Percentiles rank a stretch among this genome's conserved stretches.
These are phyloP conservation scores for Tolypocladium guangdongense DNA, from an alignment of 2,329 filamentous ascomycete species.

Conservation along the genomic window DNA sequence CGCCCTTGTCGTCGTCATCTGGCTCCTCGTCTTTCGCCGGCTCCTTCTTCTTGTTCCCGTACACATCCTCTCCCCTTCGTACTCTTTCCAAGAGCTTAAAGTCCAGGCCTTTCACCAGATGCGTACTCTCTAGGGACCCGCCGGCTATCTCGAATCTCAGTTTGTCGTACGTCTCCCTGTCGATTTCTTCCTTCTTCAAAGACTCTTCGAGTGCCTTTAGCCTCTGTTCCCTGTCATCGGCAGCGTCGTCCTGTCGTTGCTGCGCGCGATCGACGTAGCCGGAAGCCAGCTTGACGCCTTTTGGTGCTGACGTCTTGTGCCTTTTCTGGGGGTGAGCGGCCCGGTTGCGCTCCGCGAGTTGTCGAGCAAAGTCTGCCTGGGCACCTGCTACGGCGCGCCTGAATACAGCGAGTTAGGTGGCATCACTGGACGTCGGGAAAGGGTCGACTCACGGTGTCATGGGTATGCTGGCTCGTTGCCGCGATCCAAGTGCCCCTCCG, in stretches of 20 bases:
- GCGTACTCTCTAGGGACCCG: constrained; percentile 69
- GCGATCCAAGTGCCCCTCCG: constrained; percentile 56
- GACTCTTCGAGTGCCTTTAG: constrained; percentile 73
- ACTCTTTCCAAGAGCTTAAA: constrained; percentile 65
- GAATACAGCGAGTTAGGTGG: constrained; percentile 11
- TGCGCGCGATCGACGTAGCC: constrained; percentile 80
- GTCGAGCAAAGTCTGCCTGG: constrained; percentile 66
- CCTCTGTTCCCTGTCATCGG: constrained; percentile 47
- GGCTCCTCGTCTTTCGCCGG: constrained; percentile 14
- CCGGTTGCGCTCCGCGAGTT: constrained; percentile 65
- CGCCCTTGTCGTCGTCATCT: background rate
- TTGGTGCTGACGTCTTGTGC: constrained; percentile 69
- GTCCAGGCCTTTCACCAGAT: constrained; percentile 87
- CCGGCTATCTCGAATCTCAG: constrained; percentile 68
- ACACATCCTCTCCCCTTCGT: constrained; percentile 58
- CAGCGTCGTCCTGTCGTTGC: constrained; percentile 42
- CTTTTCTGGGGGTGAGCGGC: constrained; percentile 51
- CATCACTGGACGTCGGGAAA: background rate
- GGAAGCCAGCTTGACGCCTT: constrained; percentile 65
- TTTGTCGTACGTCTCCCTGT: constrained; percentile 66
- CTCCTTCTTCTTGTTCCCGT: constrained; percentile 24
- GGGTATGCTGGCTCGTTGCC: constrained; percentile 69
- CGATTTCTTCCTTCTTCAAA: constrained; percentile 75
- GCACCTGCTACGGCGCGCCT: constrained; percentile 51
- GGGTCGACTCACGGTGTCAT: constrained; percentile 71